A percentile compares a stretch with the other conserved stretches of the same genome.
phyloP scores from a whole-genome alignment of 352 stramenopile genomes.

The Elongisporangium anandrum region DNA sequence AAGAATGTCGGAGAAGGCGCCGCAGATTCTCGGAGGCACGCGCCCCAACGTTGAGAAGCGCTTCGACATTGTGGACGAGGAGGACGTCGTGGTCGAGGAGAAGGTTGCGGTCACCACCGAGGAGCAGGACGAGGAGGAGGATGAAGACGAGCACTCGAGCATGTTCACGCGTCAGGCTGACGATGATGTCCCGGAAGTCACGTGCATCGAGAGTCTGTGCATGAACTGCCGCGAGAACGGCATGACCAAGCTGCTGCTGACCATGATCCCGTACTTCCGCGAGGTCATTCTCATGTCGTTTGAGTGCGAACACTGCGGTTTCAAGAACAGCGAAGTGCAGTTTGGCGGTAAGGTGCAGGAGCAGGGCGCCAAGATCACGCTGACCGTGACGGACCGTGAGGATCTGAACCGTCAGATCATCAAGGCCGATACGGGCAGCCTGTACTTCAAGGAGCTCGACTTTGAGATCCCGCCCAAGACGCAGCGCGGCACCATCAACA shows the following conservation, averaged over 20 bases:
- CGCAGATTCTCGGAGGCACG: slow-evolving; percentile 48
- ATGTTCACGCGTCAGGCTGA: slow-evolving; percentile 42
- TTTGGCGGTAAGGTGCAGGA: slow-evolving; percentile 72
- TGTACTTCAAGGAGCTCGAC: slow-evolving; percentile 77
- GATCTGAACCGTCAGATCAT: slow-evolving; percentile 90
- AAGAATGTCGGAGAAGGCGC: slow-evolving; percentile 60
- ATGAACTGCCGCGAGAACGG: slow-evolving; percentile 88
- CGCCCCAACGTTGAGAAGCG: slow-evolving; percentile 51
- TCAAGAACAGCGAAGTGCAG: slow-evolving; percentile 72
- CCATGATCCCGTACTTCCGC: slow-evolving; percentile 92
- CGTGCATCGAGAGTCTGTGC: slow-evolving; percentile 79
- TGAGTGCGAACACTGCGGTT: slow-evolving; percentile 86
- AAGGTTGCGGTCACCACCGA: slow-evolving; percentile 1
- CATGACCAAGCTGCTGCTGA: slow-evolving; percentile 88
- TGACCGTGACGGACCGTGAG: slow-evolving; percentile 34
- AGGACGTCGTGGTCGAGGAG: slow-evolving; percentile 4
- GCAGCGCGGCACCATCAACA: slow-evolving; percentile 86
- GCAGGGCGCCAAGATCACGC: slow-evolving; percentile 48
- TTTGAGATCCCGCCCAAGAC: slow-evolving; percentile 90
- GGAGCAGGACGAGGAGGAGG: slow-evolving; percentile 5
- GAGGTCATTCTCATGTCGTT: slow-evolving; percentile 94
- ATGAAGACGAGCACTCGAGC: slow-evolving; percentile 14
- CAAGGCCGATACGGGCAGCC: slow-evolving; percentile 80
- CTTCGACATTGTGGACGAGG: slow-evolving; percentile 33
- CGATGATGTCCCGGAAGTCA: slow-evolving; percentile 56